A percentile compares a stretch with the other conserved stretches of the same genome.
phyloP scores from a whole-genome alignment of 83 land plant species.

The Thuja plicata region DNA sequence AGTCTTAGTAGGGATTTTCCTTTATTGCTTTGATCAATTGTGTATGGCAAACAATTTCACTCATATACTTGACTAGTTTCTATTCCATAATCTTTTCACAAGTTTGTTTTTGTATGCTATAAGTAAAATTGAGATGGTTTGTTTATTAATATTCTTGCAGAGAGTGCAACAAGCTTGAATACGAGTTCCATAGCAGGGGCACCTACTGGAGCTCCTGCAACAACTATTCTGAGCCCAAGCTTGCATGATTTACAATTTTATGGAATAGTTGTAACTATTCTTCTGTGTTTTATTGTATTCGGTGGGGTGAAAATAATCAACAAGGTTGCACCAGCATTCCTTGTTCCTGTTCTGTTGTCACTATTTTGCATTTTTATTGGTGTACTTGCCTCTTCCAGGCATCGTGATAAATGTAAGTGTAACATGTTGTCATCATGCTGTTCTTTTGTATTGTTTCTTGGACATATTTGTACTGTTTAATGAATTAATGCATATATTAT shows the following conservation, averaged over 20 bases:
- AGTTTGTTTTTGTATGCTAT: neutral
- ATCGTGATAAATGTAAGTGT: constrained; percentile 59
- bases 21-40: neutral
- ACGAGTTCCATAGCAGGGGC: constrained; percentile 41
- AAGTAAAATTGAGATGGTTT: neutral
- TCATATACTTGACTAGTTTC: neutral
- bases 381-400: constrained; percentile 61
- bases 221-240: constrained; percentile 66
- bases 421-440: neutral
- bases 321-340: constrained; percentile 94
- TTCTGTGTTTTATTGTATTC: constrained; percentile 92
- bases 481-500: neutral
- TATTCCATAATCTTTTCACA: neutral
- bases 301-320: constrained; percentile 99
- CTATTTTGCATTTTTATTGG: constrained; percentile 91
- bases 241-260: constrained; percentile 93
- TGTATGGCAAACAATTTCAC: neutral
- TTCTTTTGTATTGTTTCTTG: neutral
- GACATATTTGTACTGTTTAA: neutral
- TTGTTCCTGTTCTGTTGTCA: constrained; percentile 89
- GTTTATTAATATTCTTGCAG: constrained; percentile 26
- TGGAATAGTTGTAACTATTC: constrained; percentile 88
- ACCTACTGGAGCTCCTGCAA: constrained; percentile 17
- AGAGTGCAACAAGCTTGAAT: constrained; percentile 32
- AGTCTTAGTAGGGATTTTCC: neutral